A percentile compares a stretch with the other conserved stretches of the same genome.
phyloP scores from a whole-genome alignment of 305 asterid species.

The Coffea humblotiana region DNA sequence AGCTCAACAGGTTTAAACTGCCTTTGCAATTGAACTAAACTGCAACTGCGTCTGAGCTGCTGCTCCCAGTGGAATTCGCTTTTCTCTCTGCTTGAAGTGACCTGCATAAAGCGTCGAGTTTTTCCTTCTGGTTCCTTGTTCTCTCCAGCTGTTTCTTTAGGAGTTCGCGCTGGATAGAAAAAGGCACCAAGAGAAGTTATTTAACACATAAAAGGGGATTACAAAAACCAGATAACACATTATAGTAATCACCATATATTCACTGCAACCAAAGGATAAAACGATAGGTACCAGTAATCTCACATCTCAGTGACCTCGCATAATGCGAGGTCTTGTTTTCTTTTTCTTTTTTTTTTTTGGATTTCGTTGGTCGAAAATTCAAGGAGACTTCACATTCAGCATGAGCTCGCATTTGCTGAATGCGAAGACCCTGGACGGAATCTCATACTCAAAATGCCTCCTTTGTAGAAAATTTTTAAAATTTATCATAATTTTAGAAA shows the following conservation, averaged over 20 bases:
- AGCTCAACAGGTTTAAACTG: conserved; percentile 13
- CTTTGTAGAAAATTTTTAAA: too few species aligned
- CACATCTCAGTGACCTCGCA: too few species aligned
- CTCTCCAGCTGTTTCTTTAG: conserved; percentile 91
- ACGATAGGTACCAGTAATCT: too few species aligned
- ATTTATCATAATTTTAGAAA: too few species aligned
- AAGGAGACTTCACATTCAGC: too few species aligned
- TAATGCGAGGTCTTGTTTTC: too few species aligned
- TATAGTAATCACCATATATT: background rate
- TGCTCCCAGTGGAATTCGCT: conserved; percentile 42
- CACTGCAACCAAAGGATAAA: background rate
- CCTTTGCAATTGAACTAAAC: background rate
- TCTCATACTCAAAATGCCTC: too few species aligned
- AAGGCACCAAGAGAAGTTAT: background rate
- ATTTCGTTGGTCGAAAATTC: too few species aligned
- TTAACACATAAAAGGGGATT: background rate
- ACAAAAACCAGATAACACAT: background rate
- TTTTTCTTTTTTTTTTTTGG: too few species aligned
- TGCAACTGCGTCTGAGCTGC: conserved; percentile 34
- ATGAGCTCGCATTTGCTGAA: too few species aligned
- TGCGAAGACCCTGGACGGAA: too few species aligned
- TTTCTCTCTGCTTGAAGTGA: conserved; percentile 94
- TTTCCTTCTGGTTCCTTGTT: conserved; percentile 79
- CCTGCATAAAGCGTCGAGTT: conserved; percentile 85
- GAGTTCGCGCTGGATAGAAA: conserved; percentile 61